A percentile compares a stretch with the other conserved stretches of the same genome.
phyloP scores from a whole-genome alignment of 805 yeast species.

The Metschnikowia proteae region DNA sequence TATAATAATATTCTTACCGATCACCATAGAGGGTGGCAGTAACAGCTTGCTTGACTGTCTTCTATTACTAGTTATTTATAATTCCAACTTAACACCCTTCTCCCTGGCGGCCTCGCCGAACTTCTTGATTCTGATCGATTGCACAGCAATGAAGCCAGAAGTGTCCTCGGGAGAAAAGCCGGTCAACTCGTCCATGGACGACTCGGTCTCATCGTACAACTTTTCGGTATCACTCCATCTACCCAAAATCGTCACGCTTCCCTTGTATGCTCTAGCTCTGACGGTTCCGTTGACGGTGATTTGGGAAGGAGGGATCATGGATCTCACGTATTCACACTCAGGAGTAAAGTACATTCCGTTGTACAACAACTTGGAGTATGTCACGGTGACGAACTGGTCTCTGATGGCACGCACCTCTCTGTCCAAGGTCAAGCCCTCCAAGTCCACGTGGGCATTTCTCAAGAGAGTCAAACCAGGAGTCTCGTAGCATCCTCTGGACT shows the following conservation, averaged over 20 bases:
- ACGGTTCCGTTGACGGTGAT: conserved; percentile 94
- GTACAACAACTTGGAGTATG: conserved; percentile 86
- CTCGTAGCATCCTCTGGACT: conserved; percentile 99
- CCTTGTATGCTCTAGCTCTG: conserved; percentile 92
- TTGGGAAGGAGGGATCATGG: conserved; percentile 94
- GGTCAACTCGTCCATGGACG: conserved; percentile 98
- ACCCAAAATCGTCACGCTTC: conserved; percentile 78
- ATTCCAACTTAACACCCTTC: conserved; percentile 53
- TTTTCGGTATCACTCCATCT: conserved; percentile 95
- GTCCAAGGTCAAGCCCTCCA: conserved; percentile 95
- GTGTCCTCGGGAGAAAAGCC: conserved; percentile 98
- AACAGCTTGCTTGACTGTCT: too few relatives aligned
- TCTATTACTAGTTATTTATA: conserved; percentile 25
- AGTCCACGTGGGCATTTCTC: conserved; percentile 91
- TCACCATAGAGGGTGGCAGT: too few relatives aligned
- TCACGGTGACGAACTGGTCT: conserved; percentile 91
- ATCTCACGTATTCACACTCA: conserved; percentile 93
- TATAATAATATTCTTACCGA: too few relatives aligned
- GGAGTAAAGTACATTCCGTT: conserved; percentile 98
- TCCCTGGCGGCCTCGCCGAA: conserved; percentile 94
- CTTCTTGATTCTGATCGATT: conserved; percentile 96
- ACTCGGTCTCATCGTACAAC: conserved; percentile 95
- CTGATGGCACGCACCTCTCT: conserved; percentile 97
- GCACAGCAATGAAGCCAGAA: conserved; percentile 95
- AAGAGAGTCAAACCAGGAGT: conserved; percentile 96